Evolutionary conservation across 257 asterid genomes (phyloP).

Genomic region (Fraxinus quadrangulata): DNA sequence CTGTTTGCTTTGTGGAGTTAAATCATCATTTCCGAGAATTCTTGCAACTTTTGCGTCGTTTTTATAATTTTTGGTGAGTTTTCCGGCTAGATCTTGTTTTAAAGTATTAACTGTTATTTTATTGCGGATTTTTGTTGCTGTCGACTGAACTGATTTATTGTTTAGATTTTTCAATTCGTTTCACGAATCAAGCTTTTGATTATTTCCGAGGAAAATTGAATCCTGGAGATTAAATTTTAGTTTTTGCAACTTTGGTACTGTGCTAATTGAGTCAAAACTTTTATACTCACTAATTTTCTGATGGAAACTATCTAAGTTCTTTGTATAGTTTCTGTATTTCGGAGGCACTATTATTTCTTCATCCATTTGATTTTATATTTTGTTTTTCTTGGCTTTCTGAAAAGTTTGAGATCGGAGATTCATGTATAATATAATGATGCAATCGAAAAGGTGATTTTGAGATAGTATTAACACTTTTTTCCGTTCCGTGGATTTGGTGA

Average conservation of each 20-base stretch:
- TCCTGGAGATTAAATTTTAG: not conserved
- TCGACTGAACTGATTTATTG: constrained; percentile 8
- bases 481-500: constrained; percentile 17
- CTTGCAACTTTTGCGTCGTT: constrained; percentile 32
- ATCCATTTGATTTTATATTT: not conserved
- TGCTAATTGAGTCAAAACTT: not conserved
- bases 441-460: not conserved
- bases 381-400: not conserved
- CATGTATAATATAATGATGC: not conserved
- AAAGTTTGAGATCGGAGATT: not conserved
- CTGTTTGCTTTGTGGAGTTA: constrained; percentile 18
- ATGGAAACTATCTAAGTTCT: not conserved
- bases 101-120: constrained; percentile 27
- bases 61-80: constrained; percentile 33
- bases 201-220: constrained; percentile 12
- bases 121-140: constrained; percentile 21
- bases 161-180: not conserved
- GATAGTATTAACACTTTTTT: constrained; percentile 25
- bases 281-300: not conserved
- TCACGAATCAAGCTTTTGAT: not conserved
- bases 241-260: not conserved
- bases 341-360: not conserved
- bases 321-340: not conserved
- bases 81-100: constrained; percentile 20
- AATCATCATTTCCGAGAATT: constrained; percentile 5